Base-by-base conservation (phyloP, 2,329 filamentous ascomycete species). In the Bipolaris sorokiniana region DNA sequence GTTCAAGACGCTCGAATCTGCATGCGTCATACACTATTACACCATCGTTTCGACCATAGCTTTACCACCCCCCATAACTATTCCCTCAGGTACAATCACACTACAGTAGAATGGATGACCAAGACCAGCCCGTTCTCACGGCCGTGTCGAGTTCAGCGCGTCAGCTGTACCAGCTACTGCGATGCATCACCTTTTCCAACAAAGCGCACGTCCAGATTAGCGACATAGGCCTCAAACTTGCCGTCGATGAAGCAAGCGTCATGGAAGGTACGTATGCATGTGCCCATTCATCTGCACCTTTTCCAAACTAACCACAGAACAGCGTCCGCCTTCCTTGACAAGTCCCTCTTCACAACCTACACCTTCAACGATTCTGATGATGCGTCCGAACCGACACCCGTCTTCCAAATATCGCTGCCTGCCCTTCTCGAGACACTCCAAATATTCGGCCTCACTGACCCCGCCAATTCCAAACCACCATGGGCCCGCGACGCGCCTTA, bases 391-490 rank as follows among this genome's bases (percentile, higher is more conserved):
- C 60, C 73, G 16, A 82, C 86, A 28, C 88, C 91, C 7, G 86
- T 84, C 49, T 99, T 99, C 73, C 89, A 96, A 72, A 89, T 98
- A 63, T 95, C 92, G 1, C 85, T 99, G 7, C 84, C 89, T 4
- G 91, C 94, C 16, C 84, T 99, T 3, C 86, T 99, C 51, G 95
- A 98, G 78, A 96, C 94, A 0, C 83, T 99, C 7, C 94, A 97
- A 71, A 98, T 99, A 48, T 96, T 99, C 70, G 92, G 92, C 48
- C 86, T 93, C 47, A 80, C 78, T 20, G 80, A 81, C 56, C 78
- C 79, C 10, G 68, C 64, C 53, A 77, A 65, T 59, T 69, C 54
- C 55, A 76, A 63, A 64, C 74, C 67, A 54, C 70, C 58, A 66
- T 78, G 70, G 78, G 77, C 65, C 48, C 77, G 60, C 73, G 77